These are phyloP conservation scores for Exophiala mesophila DNA, from an alignment of 2,329 filamentous ascomycete species.

Conservation along the genomic window DNA sequence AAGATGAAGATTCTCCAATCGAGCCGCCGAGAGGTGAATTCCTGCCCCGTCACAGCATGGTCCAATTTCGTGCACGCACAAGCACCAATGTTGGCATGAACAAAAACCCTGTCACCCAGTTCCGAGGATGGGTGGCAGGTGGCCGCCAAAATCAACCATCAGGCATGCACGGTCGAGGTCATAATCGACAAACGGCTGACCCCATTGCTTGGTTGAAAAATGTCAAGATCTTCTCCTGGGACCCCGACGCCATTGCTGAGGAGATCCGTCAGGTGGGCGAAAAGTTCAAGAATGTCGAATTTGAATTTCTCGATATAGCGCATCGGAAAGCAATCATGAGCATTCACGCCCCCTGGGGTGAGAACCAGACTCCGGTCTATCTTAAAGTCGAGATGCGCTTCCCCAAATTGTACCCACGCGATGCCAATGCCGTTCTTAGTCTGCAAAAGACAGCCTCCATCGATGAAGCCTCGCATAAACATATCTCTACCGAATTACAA, in stretches of 20 bases:
- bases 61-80: conserved; percentile 28
- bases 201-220: conserved; percentile 63
- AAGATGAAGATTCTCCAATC: conserved; percentile 41
- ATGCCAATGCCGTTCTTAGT: conserved; percentile 47
- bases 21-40: conserved; percentile 25
- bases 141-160: conserved; percentile 45
- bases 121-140: conserved; percentile 40
- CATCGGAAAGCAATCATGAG: conserved; percentile 52
- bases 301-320: conserved; percentile 55
- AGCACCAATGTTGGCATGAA: conserved; percentile 42
- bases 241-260: conserved; percentile 52
- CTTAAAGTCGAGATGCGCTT: conserved; percentile 56
- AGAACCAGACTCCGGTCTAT: conserved; percentile 48
- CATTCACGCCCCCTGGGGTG: conserved; percentile 57
- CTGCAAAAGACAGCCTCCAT: conserved; percentile 56
- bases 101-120: conserved; percentile 48
- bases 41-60: conserved; percentile 14
- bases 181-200: conserved; percentile 48
- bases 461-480: conserved; percentile 46
- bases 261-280: conserved; percentile 59
- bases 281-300: conserved; percentile 56
- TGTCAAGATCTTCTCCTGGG: conserved; percentile 55
- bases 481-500: conserved; percentile 48
- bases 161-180: conserved; percentile 46
- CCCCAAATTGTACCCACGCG: conserved; percentile 51